Base-by-base conservation (phyloP, 352 stramenopile genomes). In the Phytophthora ramorum region DNA sequence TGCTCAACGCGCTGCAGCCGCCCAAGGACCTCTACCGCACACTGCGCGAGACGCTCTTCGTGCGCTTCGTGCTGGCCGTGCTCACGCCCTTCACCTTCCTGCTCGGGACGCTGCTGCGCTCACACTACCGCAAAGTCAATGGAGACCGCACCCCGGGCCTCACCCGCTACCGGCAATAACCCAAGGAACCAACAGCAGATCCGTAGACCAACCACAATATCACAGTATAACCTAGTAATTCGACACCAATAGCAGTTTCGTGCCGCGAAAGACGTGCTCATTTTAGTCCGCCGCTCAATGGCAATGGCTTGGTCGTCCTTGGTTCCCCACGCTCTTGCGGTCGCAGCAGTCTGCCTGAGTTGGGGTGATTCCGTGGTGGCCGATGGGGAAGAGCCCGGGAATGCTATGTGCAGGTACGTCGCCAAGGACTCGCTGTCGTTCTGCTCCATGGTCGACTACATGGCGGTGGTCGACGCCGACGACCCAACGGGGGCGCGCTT, bases 371-470 rank as follows among this genome's bases (percentile, higher is more conserved):
- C 40, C 19, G 60, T 56, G 3, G 12, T 64, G 13, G 34, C 45
- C 5, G 75, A 85, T 9, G 69, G 46, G 32, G 83, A 92, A 38
- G 85, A 91, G 24, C 81, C 83, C 0, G 46, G 16, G 7, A 79
- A 57, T 8, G 78, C 83, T 0, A 61, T 84, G 32, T 92, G 85
- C 32, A 73, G 71, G 1, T 38, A 55, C 6, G 83, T 93, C 52
- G 41, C 67, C 3, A 90, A 88, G 50, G 78, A 89, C 51, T 87
- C 82, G 47, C 78, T 95, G 17, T 66, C 75, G 17, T 94, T 95
- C 63, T 95, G 85, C 66, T 90, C 82, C 43, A 94, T 94, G 87
- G 78, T 95, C 45, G 79, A 93, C 63, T 96, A 94, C 73, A 65
- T 75, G 44, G 85, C 84, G 3, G 83, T 96, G 9, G 75, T 93